phyloP scores from a whole-genome alignment of 768 basidiomycete species.

The Tricholoma matsutake region DNA sequence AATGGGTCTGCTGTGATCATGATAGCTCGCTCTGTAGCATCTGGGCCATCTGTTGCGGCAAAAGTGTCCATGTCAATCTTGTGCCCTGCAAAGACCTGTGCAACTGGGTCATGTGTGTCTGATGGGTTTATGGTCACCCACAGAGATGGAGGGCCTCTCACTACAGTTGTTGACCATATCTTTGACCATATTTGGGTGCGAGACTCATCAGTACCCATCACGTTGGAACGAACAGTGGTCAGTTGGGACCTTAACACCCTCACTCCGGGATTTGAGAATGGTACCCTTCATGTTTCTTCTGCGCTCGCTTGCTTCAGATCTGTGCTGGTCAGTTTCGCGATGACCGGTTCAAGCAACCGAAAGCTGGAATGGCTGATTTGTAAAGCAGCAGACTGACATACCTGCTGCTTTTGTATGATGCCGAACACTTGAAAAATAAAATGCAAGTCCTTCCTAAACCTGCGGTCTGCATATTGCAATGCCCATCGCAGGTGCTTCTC shows the following conservation, averaged over 20 bases:
- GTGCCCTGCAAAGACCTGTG: slow-evolving; percentile 39
- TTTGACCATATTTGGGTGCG: slow-evolving; percentile 24
- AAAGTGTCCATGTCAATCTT: slow-evolving; percentile 43
- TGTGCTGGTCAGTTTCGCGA: not conserved
- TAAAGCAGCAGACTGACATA: slow-evolving; percentile 19
- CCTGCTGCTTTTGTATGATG: slow-evolving; percentile 26
- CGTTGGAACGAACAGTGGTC: slow-evolving; percentile 16
- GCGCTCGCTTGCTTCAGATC: slow-evolving; percentile 29
- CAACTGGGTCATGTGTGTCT: slow-evolving; percentile 41
- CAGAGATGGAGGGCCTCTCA: slow-evolving; percentile 27
- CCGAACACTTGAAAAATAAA: slow-evolving; percentile 31
- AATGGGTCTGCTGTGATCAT: slow-evolving; percentile 38
- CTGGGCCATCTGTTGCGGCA: slow-evolving; percentile 20
- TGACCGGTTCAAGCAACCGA: not conserved
- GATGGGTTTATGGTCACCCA: slow-evolving; percentile 45
- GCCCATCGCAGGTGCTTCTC: slow-evolving; percentile 28
- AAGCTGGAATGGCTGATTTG: slow-evolving; percentile 25
- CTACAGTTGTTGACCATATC: slow-evolving; percentile 35
- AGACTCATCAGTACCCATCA: slow-evolving; percentile 32
- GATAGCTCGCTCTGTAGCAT: slow-evolving; percentile 6
- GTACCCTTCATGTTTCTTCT: slow-evolving; percentile 26
- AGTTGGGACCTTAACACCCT: slow-evolving; percentile 23
- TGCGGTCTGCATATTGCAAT: slow-evolving; percentile 25
- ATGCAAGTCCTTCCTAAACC: slow-evolving; percentile 25
- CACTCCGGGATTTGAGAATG: slow-evolving; percentile 25